Conservation (phyloP, 2,329 filamentous ascomycete species). For the Xylariomycetidae sp. region DNA sequence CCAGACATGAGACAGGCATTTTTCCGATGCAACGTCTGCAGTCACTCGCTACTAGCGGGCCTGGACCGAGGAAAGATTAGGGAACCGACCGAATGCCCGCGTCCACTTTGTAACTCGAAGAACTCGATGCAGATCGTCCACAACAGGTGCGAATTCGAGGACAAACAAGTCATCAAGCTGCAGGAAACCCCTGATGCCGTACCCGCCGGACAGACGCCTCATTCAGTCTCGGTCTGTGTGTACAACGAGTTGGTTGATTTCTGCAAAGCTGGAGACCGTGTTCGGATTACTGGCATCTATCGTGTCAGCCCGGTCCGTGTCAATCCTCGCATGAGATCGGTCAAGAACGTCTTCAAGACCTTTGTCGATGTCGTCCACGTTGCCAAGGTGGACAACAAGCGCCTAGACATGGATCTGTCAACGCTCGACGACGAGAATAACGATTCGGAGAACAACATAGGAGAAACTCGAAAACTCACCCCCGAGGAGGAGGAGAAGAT, state of each 20-base stretch:
- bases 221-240: constrained; percentile 92
- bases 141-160: constrained; percentile 89
- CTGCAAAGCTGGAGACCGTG: constrained; percentile 94
- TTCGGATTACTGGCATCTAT: constrained; percentile 96
- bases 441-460: constrained; percentile 67
- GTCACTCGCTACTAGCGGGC: constrained; percentile 83
- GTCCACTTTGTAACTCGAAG: constrained; percentile 71
- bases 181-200: constrained; percentile 96
- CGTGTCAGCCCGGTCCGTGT: constrained; percentile 89
- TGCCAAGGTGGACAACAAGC: constrained; percentile 93
- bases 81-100: constrained; percentile 86
- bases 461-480: constrained; percentile 78
- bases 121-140: constrained; percentile 99
- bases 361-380: constrained; percentile 95
- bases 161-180: constrained; percentile 98
- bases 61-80: constrained; percentile 95
- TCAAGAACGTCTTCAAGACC: constrained; percentile 97
- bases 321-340: constrained; percentile 84
- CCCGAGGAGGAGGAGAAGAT: constrained; percentile 90
- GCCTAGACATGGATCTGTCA: constrained; percentile 84
- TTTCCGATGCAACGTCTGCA: constrained; percentile 92
- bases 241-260: constrained; percentile 97
- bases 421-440: constrained; percentile 79
- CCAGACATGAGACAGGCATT: constrained; percentile 99
- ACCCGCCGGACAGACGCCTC: constrained; percentile 92